Evolutionary conservation across 306 rosid species (phyloP).

Genomic region (Argentina anserina): DNA sequence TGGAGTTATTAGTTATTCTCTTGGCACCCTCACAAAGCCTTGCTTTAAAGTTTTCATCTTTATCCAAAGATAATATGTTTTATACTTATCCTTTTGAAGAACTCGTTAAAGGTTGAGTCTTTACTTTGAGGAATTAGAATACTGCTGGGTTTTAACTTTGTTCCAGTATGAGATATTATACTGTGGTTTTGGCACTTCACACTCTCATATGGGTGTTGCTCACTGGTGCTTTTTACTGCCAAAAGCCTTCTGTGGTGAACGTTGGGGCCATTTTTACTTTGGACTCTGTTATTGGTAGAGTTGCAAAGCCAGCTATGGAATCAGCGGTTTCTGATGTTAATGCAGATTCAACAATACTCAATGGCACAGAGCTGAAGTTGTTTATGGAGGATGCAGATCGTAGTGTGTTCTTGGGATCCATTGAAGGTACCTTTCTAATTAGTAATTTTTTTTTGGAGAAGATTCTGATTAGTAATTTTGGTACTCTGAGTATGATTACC

Average conservation of each 20-base stretch:
- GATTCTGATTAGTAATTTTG: background rate
- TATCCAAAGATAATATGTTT: constrained; percentile 5
- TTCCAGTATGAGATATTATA: constrained; percentile 36
- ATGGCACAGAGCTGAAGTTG: constrained; percentile 52
- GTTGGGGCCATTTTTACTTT: constrained; percentile 73
- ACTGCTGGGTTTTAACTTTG: constrained; percentile 24
- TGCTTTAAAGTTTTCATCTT: background rate
- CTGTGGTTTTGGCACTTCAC: constrained; percentile 25
- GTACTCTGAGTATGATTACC: background rate
- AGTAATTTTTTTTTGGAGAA: no score
- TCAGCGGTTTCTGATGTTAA: constrained; percentile 77
- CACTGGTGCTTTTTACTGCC: constrained; percentile 37
- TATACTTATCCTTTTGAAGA: constrained; percentile 5
- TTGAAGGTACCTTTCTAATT: constrained; percentile 54
- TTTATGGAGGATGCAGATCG: constrained; percentile 47
- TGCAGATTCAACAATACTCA: constrained; percentile 57
- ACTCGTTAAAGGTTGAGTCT: constrained; percentile 27
- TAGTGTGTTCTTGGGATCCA: constrained; percentile 70
- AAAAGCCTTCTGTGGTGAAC: constrained; percentile 57
- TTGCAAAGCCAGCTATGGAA: constrained; percentile 60
- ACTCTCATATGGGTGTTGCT: constrained; percentile 45
- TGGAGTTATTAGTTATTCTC: background rate
- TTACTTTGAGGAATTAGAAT: constrained; percentile 23
- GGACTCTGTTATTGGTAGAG: constrained; percentile 81
- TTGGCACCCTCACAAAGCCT: background rate